Conservation (phyloP, 257 asterid species). For the Solanum chaucha region DNA sequence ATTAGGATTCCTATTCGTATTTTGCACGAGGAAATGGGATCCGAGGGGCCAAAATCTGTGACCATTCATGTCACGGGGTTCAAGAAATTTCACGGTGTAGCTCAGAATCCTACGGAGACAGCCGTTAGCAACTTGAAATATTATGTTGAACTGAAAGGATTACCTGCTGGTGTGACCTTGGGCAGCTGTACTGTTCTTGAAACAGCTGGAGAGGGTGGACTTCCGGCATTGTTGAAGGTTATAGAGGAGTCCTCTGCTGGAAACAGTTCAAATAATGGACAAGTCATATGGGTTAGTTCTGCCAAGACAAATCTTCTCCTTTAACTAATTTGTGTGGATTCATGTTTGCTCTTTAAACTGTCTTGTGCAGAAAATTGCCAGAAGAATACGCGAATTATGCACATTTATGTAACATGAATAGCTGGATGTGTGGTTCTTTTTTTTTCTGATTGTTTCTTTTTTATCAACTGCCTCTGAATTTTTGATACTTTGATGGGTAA, state of each 20-base stretch:
- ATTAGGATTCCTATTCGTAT: slow-evolving; percentile 8
- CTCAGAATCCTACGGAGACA: slow-evolving; percentile 41
- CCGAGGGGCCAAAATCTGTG: slow-evolving; percentile 34
- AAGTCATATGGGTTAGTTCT: slow-evolving; percentile 45
- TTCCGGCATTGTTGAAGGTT: slow-evolving; percentile 31
- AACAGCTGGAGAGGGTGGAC: slow-evolving; percentile 50
- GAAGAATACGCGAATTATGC: background rate
- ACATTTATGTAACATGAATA: background rate
- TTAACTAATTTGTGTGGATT: background rate
- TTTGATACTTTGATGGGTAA: background rate
- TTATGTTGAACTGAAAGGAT: slow-evolving; percentile 29
- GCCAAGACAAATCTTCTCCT: background rate
- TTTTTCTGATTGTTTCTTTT: background rate
- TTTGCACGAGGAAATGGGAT: slow-evolving; percentile 35
- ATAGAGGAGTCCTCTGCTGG: slow-evolving; percentile 27
- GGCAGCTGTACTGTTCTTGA: slow-evolving; percentile 47
- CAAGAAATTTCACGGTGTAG: slow-evolving; percentile 50
- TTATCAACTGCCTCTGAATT: background rate
- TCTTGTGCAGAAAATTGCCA: background rate
- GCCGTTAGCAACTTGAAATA: slow-evolving; percentile 29
- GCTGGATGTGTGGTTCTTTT: background rate
- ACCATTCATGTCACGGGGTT: slow-evolving; percentile 52
- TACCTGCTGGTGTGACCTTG: slow-evolving; percentile 30
- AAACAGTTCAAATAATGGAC: slow-evolving; percentile 17
- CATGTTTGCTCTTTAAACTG: background rate